Conservation (phyloP, 805 yeast species). For the Maudiozyma serrabonitensis region DNA sequence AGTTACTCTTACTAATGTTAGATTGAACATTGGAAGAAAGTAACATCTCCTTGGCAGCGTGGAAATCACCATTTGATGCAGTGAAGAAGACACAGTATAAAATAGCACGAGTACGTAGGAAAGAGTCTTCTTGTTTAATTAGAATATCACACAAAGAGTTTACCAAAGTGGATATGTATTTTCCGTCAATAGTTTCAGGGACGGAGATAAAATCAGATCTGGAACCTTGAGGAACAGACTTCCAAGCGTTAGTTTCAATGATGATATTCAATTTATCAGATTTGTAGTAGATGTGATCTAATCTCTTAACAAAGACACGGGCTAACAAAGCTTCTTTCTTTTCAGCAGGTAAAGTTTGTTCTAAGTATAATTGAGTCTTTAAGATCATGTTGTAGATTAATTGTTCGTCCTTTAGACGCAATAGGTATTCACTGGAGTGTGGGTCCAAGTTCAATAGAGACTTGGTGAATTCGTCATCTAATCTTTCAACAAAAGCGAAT, state of each 20-base stretch:
- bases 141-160: constrained; percentile 57
- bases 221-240: constrained; percentile 26
- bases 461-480: constrained; percentile 87
- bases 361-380: constrained; percentile 80
- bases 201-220: constrained; percentile 23
- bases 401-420: constrained; percentile 81
- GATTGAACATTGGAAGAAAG: constrained; percentile 78
- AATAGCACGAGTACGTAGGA: constrained; percentile 73
- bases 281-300: constrained; percentile 90
- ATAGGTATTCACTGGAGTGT: constrained; percentile 87
- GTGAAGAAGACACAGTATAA: constrained; percentile 80
- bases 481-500: constrained; percentile 78
- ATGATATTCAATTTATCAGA: constrained; percentile 62
- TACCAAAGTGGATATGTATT: constrained; percentile 47
- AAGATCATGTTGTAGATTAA: constrained; percentile 64
- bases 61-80: constrained; percentile 79
- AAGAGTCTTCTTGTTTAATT: constrained; percentile 54
- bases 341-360: constrained; percentile 42
- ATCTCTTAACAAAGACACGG: constrained; percentile 70
- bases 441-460: constrained; percentile 87
- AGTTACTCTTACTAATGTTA: constrained; percentile 63
- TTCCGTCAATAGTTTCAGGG: constrained; percentile 25
- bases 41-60: constrained; percentile 80
- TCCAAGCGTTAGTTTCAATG: constrained; percentile 74
- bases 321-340: constrained; percentile 50